These are phyloP conservation scores for Penicillium olsonii DNA, from an alignment of 2,329 filamentous ascomycete genomes.

Conservation along the genomic window DNA sequence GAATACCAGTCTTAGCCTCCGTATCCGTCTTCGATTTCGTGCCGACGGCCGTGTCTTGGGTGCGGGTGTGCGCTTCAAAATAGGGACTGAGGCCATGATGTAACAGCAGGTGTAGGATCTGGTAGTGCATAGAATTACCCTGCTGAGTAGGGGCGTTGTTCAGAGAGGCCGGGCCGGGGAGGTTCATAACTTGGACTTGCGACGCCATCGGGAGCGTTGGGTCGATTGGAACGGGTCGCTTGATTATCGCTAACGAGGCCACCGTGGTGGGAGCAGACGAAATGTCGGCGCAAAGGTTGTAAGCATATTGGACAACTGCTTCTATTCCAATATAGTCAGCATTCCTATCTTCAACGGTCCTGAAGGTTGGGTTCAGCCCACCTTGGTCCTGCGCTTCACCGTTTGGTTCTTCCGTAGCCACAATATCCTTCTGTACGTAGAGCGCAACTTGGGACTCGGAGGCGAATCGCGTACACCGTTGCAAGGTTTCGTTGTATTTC, in stretches of 20 bases:
- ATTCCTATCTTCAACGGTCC: not conserved
- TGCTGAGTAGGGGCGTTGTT: constrained; percentile 69
- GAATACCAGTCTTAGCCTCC: constrained; percentile 90
- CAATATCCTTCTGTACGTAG: constrained; percentile 81
- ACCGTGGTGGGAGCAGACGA: constrained; percentile 73
- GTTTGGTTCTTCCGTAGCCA: constrained; percentile 54
- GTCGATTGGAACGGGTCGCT: constrained; percentile 86
- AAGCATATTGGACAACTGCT: constrained; percentile 60
- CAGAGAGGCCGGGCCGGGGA: constrained; percentile 76
- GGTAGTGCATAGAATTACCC: constrained; percentile 75
- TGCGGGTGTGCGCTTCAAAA: constrained; percentile 94
- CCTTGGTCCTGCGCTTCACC: constrained; percentile 41
- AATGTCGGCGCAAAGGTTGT: constrained; percentile 79
- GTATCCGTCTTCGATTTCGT: constrained; percentile 75
- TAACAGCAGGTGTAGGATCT: constrained; percentile 87
- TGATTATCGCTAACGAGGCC: constrained; percentile 84
- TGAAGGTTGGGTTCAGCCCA: constrained; percentile 28
- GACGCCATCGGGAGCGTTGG: constrained; percentile 76
- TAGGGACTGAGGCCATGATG: constrained; percentile 91
- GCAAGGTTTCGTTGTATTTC: constrained; percentile 74
- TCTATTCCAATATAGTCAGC: constrained; percentile 24
- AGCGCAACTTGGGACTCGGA: constrained; percentile 83
- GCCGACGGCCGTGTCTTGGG: constrained; percentile 66
- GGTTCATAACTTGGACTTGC: constrained; percentile 90
- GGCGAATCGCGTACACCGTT: constrained; percentile 86